Base-by-base conservation (phyloP, 2,329 filamentous ascomycete genomes). In the Cercospora zeae-maydis region DNA sequence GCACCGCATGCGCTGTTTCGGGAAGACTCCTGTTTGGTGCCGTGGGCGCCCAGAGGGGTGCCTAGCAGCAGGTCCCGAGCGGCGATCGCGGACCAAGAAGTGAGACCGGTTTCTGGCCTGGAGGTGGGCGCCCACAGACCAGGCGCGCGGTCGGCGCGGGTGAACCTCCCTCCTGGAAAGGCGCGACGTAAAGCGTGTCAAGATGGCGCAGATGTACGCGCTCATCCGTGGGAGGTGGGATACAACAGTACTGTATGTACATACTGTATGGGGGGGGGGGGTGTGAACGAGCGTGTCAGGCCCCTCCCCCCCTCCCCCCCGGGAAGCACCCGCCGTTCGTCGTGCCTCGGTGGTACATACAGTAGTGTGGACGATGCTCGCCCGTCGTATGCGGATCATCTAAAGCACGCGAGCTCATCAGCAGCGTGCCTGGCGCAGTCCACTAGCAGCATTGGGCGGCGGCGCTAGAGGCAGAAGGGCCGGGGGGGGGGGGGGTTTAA, bases 101-200 rank as follows among this genome's bases (percentile, higher is more conserved):
- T 42, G 53, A 56, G 53, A 56, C 53, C 42, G 53, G 53, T 21
- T 16, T 45, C 11, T 33, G 27, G n/a, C 16, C 21, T 39, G 16
- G 19, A 24, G 6, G 24, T 27, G 24, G 6, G 24, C 3, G 53
- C 53, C 53, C 53, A 42, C 34, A n/a, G 53, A 56, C 53, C 53
- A 56, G 53, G 53, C 31, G 11, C 31, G 52, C 27, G 52, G 52
- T 31, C 39, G 39, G 39, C 39, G 39, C 39, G 39, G 16, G 16
- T 34, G 53, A 56, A 56, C 53, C 53, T 56, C 53, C 39, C 39
- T 45, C 39, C 39, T 56, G 33, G 21, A 39, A 37, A n/a, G 34
- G 53, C 53, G 4, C n/a, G 52, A 36, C 39, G 39, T 45, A 16
- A 45, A 37, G 52, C 31, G 52, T 21, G 30, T 55, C 52, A 36